Base-by-base conservation (phyloP, 495 filamentous ascomycete genomes). In the Rhypophila decipiens region DNA sequence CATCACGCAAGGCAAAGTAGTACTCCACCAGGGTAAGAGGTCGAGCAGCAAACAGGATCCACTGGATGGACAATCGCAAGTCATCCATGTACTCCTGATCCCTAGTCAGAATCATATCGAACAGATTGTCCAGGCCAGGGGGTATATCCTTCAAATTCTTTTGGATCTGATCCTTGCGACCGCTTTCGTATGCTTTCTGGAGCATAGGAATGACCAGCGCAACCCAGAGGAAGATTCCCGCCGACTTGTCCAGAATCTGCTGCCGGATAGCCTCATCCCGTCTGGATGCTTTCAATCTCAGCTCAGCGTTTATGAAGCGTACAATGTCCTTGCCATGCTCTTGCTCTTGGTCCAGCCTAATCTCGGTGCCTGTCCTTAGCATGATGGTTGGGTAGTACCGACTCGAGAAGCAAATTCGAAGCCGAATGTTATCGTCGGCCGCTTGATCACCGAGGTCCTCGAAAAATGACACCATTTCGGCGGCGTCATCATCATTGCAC, bases 311-410 rank as follows among this genome's bases (percentile, higher is more conserved):
- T 3, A 59, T 15, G 22, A 53, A 59, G 9, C n/a, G 24, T 3
- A 24, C 23, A 19, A 60, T 49, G 18, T 58, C 58, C 34, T 53
- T 20, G 12, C 9, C 19, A 17, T 61, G 58, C 5, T 48, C 51
- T 11, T 22, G 17, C 41, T 58, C 13, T 3, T 50, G 10, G 18
- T 63, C 61, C 0, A 64, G 42, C 0, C 24, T 34, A 9, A 64
- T 20, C 31, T 52, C 41, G 2, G 63, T 45, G 2, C 66, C 65
- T n/a, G 55, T 51, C 12, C 50, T 18, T 3, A 72, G 59, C 2
- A 27, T 44, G 24, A 78, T 71, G 37, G 68, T 48, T 2, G 73
- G 74, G 46, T 76, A 75, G 51, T 75, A 70, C 1, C 74, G 64
- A 53, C 74, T 77, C 0, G 75, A 74, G 40, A 77, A 69, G 38